Conservation (phyloP, 768 basidiomycete species). For the Pleurotus salmoneostramineus region DNA sequence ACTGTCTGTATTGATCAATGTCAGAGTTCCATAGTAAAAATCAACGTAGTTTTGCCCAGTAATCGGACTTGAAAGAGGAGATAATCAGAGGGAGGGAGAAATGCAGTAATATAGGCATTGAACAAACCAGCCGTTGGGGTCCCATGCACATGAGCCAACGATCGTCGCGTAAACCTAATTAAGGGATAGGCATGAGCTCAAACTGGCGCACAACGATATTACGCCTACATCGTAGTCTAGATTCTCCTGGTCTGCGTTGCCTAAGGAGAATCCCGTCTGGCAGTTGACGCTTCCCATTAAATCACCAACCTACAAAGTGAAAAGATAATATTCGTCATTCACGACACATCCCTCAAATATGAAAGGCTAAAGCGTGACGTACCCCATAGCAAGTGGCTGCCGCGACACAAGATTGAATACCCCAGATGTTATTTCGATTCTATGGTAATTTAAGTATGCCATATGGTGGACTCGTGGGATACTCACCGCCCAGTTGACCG, state of each 20-base stretch:
- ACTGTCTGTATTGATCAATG: slow-evolving; percentile 6
- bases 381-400: slow-evolving; percentile 15
- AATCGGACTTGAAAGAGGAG: slow-evolving; percentile 7
- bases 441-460: not conserved
- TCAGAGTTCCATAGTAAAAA: slow-evolving; percentile 13
- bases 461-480: not conserved
- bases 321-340: too few species aligned
- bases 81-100: too few species aligned
- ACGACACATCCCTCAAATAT: too few species aligned
- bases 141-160: slow-evolving; percentile 16
- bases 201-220: not conserved
- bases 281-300: slow-evolving; percentile 13
- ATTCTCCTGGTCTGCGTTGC: slow-evolving; percentile 6
- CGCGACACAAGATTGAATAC: slow-evolving; percentile 11
- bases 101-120: too few species aligned
- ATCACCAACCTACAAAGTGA: slow-evolving; percentile 14
- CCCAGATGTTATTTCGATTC: slow-evolving; percentile 11
- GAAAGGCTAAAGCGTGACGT: too few species aligned
- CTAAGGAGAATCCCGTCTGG: slow-evolving; percentile 8
- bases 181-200: not conserved
- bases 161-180: slow-evolving; percentile 13
- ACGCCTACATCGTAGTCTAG: slow-evolving; percentile 9
- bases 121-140: slow-evolving; percentile 10
- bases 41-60: slow-evolving; percentile 18
- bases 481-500: slow-evolving; percentile 5